Base-by-base conservation (phyloP, 2,329 filamentous ascomycete species). In the Scytalidium lignicola region DNA sequence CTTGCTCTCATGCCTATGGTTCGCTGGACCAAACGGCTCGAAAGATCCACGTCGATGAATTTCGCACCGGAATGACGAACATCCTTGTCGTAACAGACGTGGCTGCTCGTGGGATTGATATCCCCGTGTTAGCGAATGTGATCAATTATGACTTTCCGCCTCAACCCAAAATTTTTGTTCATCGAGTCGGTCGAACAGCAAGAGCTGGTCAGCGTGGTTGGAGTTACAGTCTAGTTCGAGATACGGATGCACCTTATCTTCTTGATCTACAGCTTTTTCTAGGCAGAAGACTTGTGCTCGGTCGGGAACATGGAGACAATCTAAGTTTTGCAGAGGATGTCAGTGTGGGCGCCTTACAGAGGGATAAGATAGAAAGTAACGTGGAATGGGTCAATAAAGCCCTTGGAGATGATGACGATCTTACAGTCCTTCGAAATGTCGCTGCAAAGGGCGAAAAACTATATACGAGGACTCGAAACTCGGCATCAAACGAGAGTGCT, bases 91-190 rank as follows among this genome's bases (percentile, higher is more conserved):
- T 97, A 41, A 99, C 93, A 1, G 93, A 99, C 65, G 90, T 99
- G 47, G 93, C 93, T 13, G 93, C 93, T 19, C 81, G 93, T 75
- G 92, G 93, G 82, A 95, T 99, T 53, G 93, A 99, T 81, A 96
- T 99, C 58, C 93, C 93, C 0, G 80, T 96, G 43, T 77, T 99
- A 29, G 91, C 90, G 49, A 97, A 99, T 65, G 93, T 99, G 51
- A 92, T 99, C 74, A 97, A 99, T 74, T 99, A 95, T 69, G 92
- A 97, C 64, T 99, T 99, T 56, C 92, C 93, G 2, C 88, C 92
- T 1, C 93, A 97, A 62, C 90, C 93, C 18, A 99, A 99, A 70
- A 84, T 99, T 40, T 99, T 95, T 61, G 87, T 99, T 22, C 93
- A 99, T 69, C 85, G 93, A 65, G 93, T 99, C 43, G 93, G 93